Base-by-base conservation (phyloP, 306 rosid genomes). In the Oemleria cerasiformis region DNA sequence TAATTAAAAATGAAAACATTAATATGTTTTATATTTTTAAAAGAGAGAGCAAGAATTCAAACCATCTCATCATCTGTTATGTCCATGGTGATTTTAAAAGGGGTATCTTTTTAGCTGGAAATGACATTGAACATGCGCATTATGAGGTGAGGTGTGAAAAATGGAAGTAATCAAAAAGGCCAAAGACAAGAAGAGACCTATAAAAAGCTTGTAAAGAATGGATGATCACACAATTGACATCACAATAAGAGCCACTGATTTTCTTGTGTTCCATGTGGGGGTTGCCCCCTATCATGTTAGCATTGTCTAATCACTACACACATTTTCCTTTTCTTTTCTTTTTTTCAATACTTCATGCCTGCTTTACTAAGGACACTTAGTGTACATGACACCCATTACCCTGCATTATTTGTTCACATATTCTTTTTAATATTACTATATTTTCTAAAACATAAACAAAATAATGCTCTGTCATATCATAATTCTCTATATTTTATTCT, bases 301-400 rank as follows among this genome's bases (percentile, higher is more conserved):
- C 68, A 62, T 76, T 56, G 87, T 84, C 86, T 80, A 80, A 53
- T 87, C 79, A 63, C 20, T 53, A 51, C 25, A 53, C 63, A 9
- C 63, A 6, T 13, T 2, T 9, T 6, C 25, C 14, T 7, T 45
- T 15, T 7, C 17, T 34, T 16, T 16, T 40, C 12, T 58, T 21
- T 9, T n/a, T 43, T 21, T 47, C 17, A 47, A 3, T 45, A 10
- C 19, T 21, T 60, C 17, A 7, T 47, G 51, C 58, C 62, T 85
- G 84, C 63, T 79, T 73, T 79, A 21, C 34, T 40, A 77, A 23
- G 78, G 73, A 40, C 51, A 69, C 8, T 69, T 54, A 16, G 71
- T 82, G 79, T 76, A 71, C 84, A 75, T 70, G 85, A 85, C 41
- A 21, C 90, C 80, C 76, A 70, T 77, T 77, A 53, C 63, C 85